Evolutionary conservation across 2,329 filamentous ascomycete species (phyloP), one percentile per base, ranked within the genome.

Genomic region (Dactylellina parvicollis): DNA sequence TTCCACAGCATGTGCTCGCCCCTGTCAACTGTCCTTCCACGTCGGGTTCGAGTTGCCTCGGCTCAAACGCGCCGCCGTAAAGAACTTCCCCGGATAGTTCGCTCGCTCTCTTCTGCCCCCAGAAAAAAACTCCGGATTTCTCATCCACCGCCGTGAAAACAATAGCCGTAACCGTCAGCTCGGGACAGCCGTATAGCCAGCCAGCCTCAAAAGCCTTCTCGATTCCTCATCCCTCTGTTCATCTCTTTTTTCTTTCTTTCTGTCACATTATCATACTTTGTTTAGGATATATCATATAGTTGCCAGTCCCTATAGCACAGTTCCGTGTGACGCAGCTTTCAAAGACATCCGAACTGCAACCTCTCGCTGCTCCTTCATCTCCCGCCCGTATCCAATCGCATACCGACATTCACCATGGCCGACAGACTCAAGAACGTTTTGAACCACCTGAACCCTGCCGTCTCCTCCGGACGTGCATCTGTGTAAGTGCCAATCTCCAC

Each of bases 391-490:
- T 62, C 67, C 67, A 72, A 72, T 72, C 65, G 44, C 38, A 65
- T 40, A 54, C 28, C 70, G 55, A 24, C 14, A 22, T 66, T 14
- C 81, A 85, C 77, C 78, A 95, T 94, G 91, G 90, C 92, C 75
- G 92, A 96, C 84, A 88, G 93, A 82, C 88, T 98, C 77, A 90
- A 87, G 79, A 93, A 90, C 76, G 90, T 98, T 79, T 86, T 96
- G 78, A 92, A 89, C 83, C 93, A 98, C 82, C 85, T 97, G 80
- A 85, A 90, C 71, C 90, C 92, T 55, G 87, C 86, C 56, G 62
- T 67, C 77, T 88, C 88, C 78, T 88, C 87, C 77, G 88, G 87
- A 52, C 81, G 97, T 76, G 86, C 87, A 77, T 84, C 88, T 75
- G 91, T 97, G 93, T 96, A 86, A 85, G 90, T 79, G 64, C 62